Evolutionary conservation across 1,139 yeast species (phyloP).

Genomic region (Torulaspora globosa): DNA sequence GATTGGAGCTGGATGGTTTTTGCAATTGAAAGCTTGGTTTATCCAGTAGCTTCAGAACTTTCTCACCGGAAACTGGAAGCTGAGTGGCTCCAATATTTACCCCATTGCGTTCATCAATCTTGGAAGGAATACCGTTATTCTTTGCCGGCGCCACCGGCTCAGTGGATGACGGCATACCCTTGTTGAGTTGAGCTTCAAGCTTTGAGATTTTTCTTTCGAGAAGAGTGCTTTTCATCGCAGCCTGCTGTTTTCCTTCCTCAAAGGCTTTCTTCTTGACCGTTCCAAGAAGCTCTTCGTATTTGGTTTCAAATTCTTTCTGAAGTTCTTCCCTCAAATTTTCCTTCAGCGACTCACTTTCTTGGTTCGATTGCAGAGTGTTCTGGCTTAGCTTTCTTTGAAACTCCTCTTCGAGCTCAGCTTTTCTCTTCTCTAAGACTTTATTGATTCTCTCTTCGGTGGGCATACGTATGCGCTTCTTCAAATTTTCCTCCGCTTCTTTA

Average conservation of each 20-base stretch:
- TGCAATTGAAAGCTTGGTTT: conserved; percentile 11
- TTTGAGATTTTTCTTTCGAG: conserved; percentile 31
- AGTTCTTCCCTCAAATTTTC: conserved; percentile 20
- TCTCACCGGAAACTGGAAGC: conserved; percentile 11
- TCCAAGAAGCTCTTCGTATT: conserved; percentile 31
- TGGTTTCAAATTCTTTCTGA: conserved; percentile 20
- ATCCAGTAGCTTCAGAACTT: conserved; percentile 13
- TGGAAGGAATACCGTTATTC: conserved; percentile 8
- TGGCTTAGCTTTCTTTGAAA: conserved; percentile 26
- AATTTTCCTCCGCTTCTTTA: conserved; percentile 33
- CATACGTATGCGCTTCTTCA: conserved; percentile 32
- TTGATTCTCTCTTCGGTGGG: conserved; percentile 34
- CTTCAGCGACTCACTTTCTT: conserved; percentile 9
- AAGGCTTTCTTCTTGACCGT: conserved; percentile 39
- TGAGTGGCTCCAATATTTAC: conserved; percentile 1
- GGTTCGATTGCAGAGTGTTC: conserved; percentile 10
- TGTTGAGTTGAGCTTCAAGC: conserved; percentile 24
- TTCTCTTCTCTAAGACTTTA: conserved; percentile 27
- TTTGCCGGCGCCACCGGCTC: background rate
- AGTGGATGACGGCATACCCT: background rate
- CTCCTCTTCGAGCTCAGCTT: conserved; percentile 25
- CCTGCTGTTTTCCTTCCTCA: conserved; percentile 41
- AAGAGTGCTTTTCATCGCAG: conserved; percentile 35
- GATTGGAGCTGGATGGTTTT: conserved; percentile 9
- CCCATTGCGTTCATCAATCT: conserved; percentile 13